Base-by-base conservation (phyloP, 2,329 filamentous ascomycete genomes). In the Fusarium domesticum region DNA sequence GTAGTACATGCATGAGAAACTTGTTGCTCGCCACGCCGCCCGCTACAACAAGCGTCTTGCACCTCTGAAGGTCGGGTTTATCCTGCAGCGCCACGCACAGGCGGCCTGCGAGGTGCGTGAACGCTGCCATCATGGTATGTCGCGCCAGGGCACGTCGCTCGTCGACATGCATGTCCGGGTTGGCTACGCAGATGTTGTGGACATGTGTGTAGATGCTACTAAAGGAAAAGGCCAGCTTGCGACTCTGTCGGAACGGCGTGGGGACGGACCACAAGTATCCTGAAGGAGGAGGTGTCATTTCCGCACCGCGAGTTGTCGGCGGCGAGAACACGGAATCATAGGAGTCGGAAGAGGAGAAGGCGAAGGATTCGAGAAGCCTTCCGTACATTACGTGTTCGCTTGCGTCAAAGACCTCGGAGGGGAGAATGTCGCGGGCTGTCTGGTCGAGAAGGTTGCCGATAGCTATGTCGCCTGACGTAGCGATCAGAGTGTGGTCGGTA, bases 381-480 rank as follows among this genome's bases (percentile, higher is more conserved):
- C 85, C 93, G 69, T 95, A 97, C 75, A 89, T 89, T 41, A 88
- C 84, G 56, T 79, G 78, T 33, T 72, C 73, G 30, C 74, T 73
- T 1, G 64, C 63, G 15, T 74, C 68, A 17, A 92, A 65, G 3
- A 83, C 52, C 0, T 73, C 65, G 0, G 68, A 18, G 0, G 91
- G 92, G 1, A 97, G 68, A 45, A 96, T 81, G 14, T 77, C 73
- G 36, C 93, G 81, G 6, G 89, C 90, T 45, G 83, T 78, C 68
- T 97, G 96, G 72, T 98, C 93, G 25, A 98, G 73, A 58, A 87
- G 81, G 67, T 96, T 89, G 37, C 93, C 93, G 46, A 96, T 73
- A n/a, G 93, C 90, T 50, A 91, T 83, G 67, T 95, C 89, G n/a
- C 68, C 69, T 0, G 87, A 86, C 14, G 78, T 74, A 15, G 85